Percentiles rank a stretch among this genome's conserved stretches.
Conservation (phyloP, 2,329 filamentous ascomycete genomes). For the Fusarium decemcellulare region DNA sequence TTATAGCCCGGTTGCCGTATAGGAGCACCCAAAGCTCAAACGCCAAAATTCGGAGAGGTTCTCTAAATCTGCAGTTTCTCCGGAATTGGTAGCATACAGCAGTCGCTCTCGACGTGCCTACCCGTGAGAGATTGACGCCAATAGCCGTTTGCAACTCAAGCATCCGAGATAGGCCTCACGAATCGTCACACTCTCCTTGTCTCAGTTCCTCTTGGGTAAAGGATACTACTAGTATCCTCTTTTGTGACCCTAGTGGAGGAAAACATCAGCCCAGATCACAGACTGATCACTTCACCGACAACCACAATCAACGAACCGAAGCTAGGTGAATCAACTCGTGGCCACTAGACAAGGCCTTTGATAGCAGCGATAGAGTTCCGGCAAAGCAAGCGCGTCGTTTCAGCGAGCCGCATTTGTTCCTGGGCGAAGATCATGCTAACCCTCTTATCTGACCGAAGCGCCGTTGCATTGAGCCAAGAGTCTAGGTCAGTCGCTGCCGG, state of each 20-base stretch:
- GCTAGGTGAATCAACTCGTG: neutral
- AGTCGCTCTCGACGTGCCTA: slow-evolving; percentile 68
- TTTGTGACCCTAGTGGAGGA: slow-evolving; percentile 11
- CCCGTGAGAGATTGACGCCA: slow-evolving; percentile 87
- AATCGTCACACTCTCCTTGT: neutral
- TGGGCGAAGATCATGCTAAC: slow-evolving; percentile 12
- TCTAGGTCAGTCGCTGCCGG: slow-evolving; percentile 4
- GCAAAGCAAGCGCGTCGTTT: neutral
- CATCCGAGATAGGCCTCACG: slow-evolving; percentile 78
- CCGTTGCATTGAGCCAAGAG: neutral
- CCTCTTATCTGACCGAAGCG: slow-evolving; percentile 29
- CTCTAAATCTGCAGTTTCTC: slow-evolving; percentile 13
- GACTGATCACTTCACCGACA: neutral
- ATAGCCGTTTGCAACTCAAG: slow-evolving; percentile 79
- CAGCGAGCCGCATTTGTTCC: slow-evolving; percentile 1
- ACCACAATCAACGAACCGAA: slow-evolving; percentile 11
- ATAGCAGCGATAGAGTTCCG: neutral
- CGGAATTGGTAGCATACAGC: slow-evolving; percentile 42
- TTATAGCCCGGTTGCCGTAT: neutral
- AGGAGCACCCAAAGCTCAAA: neutral
- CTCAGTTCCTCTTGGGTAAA: slow-evolving; percentile 70
- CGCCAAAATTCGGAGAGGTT: slow-evolving; percentile 24
- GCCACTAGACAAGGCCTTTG: neutral
- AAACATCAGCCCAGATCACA: slow-evolving; percentile 4
- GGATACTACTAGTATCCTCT: slow-evolving; percentile 15